Conservation (phyloP, 2,329 filamentous ascomycete species). For the Epichloe hybrida region DNA sequence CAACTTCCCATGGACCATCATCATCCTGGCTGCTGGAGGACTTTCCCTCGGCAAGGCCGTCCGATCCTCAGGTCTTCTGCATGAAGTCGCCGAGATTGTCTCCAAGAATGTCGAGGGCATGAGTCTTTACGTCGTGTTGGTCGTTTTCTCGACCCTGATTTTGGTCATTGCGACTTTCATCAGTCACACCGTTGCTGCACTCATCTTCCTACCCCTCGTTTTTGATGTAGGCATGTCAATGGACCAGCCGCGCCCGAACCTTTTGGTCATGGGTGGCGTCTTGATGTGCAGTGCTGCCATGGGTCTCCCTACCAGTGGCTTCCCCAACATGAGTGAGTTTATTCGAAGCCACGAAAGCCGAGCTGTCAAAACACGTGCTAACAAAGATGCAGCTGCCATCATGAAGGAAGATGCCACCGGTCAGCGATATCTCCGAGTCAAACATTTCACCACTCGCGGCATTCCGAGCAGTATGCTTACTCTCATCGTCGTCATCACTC, state of each 20-base stretch:
- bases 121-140: slow-evolving; percentile 71
- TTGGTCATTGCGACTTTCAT: slow-evolving; percentile 95
- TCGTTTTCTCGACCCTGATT: slow-evolving; percentile 75
- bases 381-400: slow-evolving; percentile 57
- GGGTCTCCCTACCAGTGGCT: slow-evolving; percentile 89
- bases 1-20: slow-evolving; percentile 99
- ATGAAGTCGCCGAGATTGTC: slow-evolving; percentile 72
- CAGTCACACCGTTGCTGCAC: slow-evolving; percentile 86
- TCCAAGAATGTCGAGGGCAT: slow-evolving; percentile 61
- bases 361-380: slow-evolving; percentile 8
- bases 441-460: slow-evolving; percentile 90
- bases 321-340: slow-evolving; percentile 96
- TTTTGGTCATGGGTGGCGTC: slow-evolving; percentile 88
- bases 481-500: slow-evolving; percentile 66
- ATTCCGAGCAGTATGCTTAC: slow-evolving; percentile 76
- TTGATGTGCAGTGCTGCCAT: slow-evolving; percentile 96
- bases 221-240: slow-evolving; percentile 73
- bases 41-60: slow-evolving; percentile 88
- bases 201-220: slow-evolving; percentile 89
- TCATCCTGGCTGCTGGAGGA: slow-evolving; percentile 90
- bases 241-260: slow-evolving; percentile 81
- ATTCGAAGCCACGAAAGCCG: background rate
- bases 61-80: slow-evolving; percentile 79
- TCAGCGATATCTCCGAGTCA: slow-evolving; percentile 79
- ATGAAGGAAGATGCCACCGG: slow-evolving; percentile 98